Evolutionary conservation across 805 yeast genomes (phyloP).

Genomic region (Saccharomycopsis sp.): DNA sequence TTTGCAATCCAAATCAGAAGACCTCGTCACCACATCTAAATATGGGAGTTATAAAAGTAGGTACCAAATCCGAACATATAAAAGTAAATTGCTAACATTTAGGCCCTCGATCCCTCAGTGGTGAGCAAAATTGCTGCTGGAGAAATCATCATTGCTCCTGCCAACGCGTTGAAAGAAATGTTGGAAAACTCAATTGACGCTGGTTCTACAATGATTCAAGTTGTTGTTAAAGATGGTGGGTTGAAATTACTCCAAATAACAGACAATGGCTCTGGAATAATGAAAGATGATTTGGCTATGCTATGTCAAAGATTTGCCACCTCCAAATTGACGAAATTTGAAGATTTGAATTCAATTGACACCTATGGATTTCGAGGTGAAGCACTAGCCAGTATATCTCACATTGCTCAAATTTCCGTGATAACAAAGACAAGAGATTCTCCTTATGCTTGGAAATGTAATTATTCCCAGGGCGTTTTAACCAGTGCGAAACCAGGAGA

Average conservation of each 20-base stretch:
- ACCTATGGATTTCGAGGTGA: slow-evolving; percentile 97
- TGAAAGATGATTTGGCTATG: slow-evolving; percentile 60
- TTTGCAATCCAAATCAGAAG: no score
- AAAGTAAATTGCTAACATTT: slow-evolving; percentile 10
- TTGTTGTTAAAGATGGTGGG: slow-evolving; percentile 88
- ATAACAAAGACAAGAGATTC: slow-evolving; percentile 60
- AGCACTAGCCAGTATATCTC: slow-evolving; percentile 91
- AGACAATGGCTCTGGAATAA: slow-evolving; percentile 85
- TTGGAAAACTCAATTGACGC: slow-evolving; percentile 93
- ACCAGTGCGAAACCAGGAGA: slow-evolving; percentile 35
- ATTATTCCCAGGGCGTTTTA: slow-evolving; percentile 62
- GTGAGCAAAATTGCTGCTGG: slow-evolving; percentile 96
- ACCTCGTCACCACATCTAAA: no score
- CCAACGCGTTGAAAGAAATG: slow-evolving; percentile 89
- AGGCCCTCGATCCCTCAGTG: slow-evolving; percentile 58
- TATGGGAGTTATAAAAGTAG: slow-evolving; percentile 20
- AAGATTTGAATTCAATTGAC: slow-evolving; percentile 60
- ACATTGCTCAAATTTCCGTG: slow-evolving; percentile 75
- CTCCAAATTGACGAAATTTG: slow-evolving; percentile 67
- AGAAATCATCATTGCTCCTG: slow-evolving; percentile 88
- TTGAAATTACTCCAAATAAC: slow-evolving; percentile 76
- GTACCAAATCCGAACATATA: no score
- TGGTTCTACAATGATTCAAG: slow-evolving; percentile 61
- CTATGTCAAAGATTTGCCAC: slow-evolving; percentile 93
- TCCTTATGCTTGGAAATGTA: slow-evolving; percentile 63